Evolutionary conservation across 257 asterid genomes (phyloP), one percentile per base, ranked within the genome.

Genomic region (Mentha longifolia): DNA sequence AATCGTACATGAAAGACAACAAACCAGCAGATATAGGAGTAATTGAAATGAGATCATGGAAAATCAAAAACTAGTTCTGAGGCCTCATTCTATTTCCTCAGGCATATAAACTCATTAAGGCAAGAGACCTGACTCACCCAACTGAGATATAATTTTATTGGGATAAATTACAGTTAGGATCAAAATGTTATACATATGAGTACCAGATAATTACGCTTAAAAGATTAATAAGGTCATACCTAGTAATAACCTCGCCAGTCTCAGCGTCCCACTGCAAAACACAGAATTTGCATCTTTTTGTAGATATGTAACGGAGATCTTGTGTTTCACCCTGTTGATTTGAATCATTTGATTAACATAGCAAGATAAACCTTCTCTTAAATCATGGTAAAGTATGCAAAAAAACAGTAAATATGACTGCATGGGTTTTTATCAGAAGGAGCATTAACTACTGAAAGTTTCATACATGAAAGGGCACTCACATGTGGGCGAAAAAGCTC

Each of bases 401-500:
- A 57, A 7, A 7, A 66, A 43, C n/a, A n/a, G 33, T 39, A n/a
- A 61, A 45, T 15, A 25, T 62, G 68, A 57, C 35, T 68, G 74
- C 39, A 17, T 17, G 59, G 33, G 59, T 51, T 25, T 25, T 60
- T n/a, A 58, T 46, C 11, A 65, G 41, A 63, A 10, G 9, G 49
- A 73, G 17, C 45, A 67, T 55, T 30, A 57, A 62, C 65, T 67
- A 17, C 54, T 57, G 20, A 64, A 75, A 46, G 51, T 43, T 61
- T 67, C 78, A 42, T 11, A 35, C 59, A 33, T 31, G 66, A n/a
- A 67, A 71, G 46, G 69, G 51, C 46, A 80, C 97, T 92, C 82
- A 95, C 99, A 59, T 92, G 99, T 41, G 99, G 98, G n/a, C 97
- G 98, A 49, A 95, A 92, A 64, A 95, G 99, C 89, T 92, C 96